Evolutionary conservation across 805 yeast species (phyloP), one percentile per base, ranked within the genome.

Genomic region (Tetrapisispora phaffii): DNA sequence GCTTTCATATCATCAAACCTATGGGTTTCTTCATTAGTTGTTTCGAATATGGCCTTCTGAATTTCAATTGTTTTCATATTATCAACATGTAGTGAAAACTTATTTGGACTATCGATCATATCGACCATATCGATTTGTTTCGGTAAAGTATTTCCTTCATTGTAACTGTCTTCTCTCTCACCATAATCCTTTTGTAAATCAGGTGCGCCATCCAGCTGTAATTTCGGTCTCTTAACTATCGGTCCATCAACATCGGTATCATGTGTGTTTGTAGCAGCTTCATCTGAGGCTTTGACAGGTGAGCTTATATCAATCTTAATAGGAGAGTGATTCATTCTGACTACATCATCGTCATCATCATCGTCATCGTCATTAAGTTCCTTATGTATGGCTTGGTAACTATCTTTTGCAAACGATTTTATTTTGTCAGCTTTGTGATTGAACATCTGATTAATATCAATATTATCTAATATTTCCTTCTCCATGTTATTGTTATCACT

Each of bases 41-140:
- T 32, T 22, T 41, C 39, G 15, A 32, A 22, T n/a, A 47, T 20
- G 1, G 48, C 50, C 19, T 42, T 39, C 34, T 41, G 41, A 5
- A 44, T 33, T 23, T 44, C 48, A 9, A 34, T 20, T 3, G 45
- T 29, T 19, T 31, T 42, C 19, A 35, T 12, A 12, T 39, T 29
- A 28, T 39, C 43, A 1, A 13, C 4, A 16, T 28, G 29, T 21
- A 39, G 17, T 2, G 31, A 29, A 13, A 31, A 29, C 10, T 42
- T 44, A 17, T 40, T 41, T 19, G 47, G 49, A 24, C 47, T 46
- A 33, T 34, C 44, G 6, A 44, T 31, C 12, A 40, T 39, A 16
- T 52, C 55, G 10, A 55, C 34, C 63, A 60, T 59, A 44, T 56
- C 57, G 19, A 60, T 60, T n/a, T 53, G 55, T 21, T 47, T 55